Percentiles rank a stretch among this genome's conserved stretches.
phyloP scores from a whole-genome alignment of 169 alveolate species.

The Theileria orientalis region DNA sequence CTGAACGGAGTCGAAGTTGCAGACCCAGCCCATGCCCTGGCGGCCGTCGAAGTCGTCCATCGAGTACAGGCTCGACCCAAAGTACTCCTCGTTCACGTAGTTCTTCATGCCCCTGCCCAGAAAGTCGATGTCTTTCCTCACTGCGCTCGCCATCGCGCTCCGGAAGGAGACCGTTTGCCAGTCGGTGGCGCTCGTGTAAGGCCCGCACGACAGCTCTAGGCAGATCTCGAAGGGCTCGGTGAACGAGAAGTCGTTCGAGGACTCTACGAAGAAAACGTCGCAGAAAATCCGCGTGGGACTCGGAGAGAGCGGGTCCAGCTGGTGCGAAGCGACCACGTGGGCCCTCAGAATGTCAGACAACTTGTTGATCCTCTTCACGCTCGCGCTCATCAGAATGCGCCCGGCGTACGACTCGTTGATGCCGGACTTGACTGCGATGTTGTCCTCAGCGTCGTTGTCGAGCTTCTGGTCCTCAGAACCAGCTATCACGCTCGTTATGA shows the following conservation, averaged over 20 bases:
- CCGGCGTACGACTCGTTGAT: slow-evolving; percentile 79
- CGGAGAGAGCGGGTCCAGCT: slow-evolving; percentile 80
- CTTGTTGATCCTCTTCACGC: slow-evolving; percentile 80
- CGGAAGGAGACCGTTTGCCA: slow-evolving; percentile 53
- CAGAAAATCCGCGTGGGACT: slow-evolving; percentile 79
- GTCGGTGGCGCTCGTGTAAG: slow-evolving; percentile 75
- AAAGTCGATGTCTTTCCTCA: not conserved
- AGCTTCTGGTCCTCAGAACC: not conserved
- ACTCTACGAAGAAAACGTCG: slow-evolving; percentile 82
- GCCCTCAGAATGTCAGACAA: slow-evolving; percentile 83
- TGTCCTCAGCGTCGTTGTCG: not conserved
- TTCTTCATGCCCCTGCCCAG: not conserved
- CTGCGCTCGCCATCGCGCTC: slow-evolving; percentile 2
- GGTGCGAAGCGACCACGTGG: slow-evolving; percentile 81
- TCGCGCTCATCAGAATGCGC: slow-evolving; percentile 82
- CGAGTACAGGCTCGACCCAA: not conserved
- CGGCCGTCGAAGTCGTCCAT: slow-evolving; percentile 33
- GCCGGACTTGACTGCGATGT: not conserved
- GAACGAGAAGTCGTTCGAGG: slow-evolving; percentile 60
- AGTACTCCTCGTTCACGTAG: not conserved
- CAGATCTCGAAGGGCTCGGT: slow-evolving; percentile 52
- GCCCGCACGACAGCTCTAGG: slow-evolving; percentile 85
- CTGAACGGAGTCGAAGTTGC: slow-evolving; percentile 45
- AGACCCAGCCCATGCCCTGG: slow-evolving; percentile 31
- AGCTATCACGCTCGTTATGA: not conserved